Percentiles rank a stretch among this genome's conserved stretches.
These are phyloP conservation scores for Fistulinella prunicolor DNA, from an alignment of 768 basidiomycete genomes.

Conservation along the genomic window DNA sequence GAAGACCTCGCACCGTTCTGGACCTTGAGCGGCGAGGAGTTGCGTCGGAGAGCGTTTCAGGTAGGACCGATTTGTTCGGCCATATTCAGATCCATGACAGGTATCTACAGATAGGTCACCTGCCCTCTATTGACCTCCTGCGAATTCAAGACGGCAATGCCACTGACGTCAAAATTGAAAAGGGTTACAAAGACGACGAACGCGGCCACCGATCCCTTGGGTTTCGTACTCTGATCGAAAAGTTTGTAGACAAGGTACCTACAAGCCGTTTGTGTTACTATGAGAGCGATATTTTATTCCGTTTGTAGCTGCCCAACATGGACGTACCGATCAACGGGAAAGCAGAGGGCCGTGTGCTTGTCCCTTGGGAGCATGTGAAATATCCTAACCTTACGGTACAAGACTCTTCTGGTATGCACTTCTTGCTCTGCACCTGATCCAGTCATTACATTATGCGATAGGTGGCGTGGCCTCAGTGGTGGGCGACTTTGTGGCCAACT, in stretches of 20 bases:
- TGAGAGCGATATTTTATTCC: not conserved
- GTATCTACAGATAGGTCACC: no score
- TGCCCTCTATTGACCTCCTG: constrained; percentile 80
- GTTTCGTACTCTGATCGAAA: constrained; percentile 70
- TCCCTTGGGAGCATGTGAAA: constrained; percentile 85
- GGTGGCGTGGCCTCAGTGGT: constrained; percentile 56
- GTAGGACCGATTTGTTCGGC: constrained; percentile 31
- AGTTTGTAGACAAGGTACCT: constrained; percentile 61
- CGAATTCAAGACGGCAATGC: constrained; percentile 66
- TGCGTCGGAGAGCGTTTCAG: constrained; percentile 60
- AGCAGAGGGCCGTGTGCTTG: constrained; percentile 89
- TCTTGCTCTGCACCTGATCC: not conserved
- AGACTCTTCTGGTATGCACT: constrained; percentile 32
- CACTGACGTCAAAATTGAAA: constrained; percentile 54
- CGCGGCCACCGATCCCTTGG: constrained; percentile 76
- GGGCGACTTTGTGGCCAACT: constrained; percentile 76
- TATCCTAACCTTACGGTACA: constrained; percentile 66
- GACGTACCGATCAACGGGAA: constrained; percentile 92
- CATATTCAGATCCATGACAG: no score
- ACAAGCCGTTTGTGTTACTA: constrained; percentile 13
- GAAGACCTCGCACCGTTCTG: constrained; percentile 86
- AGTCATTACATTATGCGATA: constrained; percentile 9
- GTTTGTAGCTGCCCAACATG: constrained; percentile 79
- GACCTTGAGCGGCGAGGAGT: constrained; percentile 65
- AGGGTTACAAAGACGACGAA: constrained; percentile 57